Percentiles rank a stretch among this genome's conserved stretches.
Evolutionary conservation across 306 rosid genomes (phyloP).

Genomic region (Mimosa pudica): DNA sequence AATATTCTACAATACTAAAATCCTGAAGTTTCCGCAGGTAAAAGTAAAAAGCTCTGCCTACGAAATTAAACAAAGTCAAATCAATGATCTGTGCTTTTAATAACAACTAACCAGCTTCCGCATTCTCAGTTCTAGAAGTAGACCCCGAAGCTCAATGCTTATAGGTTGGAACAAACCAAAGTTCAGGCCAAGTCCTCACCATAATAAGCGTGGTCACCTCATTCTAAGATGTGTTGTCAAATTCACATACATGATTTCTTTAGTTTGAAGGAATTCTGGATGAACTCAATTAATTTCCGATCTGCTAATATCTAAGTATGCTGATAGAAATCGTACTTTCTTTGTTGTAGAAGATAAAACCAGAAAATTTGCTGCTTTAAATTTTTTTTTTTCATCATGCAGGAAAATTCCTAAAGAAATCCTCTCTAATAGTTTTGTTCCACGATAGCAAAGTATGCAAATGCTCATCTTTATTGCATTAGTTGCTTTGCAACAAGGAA

Average conservation of each 20-base stretch:
- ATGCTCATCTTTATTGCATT: not conserved
- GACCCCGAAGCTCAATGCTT: not conserved
- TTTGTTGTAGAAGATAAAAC: not conserved
- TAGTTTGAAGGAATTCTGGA: not conserved
- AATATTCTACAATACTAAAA: no score
- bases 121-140: not conserved
- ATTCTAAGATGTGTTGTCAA: not conserved
- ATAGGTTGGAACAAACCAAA: not conserved
- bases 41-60: not conserved
- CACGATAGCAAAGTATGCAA: not conserved
- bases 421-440: not conserved
- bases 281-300: not conserved
- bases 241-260: not conserved
- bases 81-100: not conserved
- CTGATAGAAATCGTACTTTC: not conserved
- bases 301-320: not conserved
- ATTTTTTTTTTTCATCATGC: not conserved
- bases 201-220: not conserved
- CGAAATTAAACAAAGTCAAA: not conserved
- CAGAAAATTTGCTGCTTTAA: not conserved
- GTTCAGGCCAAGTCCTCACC: conserved; percentile 4
- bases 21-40: not conserved
- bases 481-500: not conserved
- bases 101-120: not conserved
- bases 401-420: conserved; percentile 1